phyloP scores from a whole-genome alignment of 352 stramenopile genomes.

The Phytophthora tentaculata region DNA sequence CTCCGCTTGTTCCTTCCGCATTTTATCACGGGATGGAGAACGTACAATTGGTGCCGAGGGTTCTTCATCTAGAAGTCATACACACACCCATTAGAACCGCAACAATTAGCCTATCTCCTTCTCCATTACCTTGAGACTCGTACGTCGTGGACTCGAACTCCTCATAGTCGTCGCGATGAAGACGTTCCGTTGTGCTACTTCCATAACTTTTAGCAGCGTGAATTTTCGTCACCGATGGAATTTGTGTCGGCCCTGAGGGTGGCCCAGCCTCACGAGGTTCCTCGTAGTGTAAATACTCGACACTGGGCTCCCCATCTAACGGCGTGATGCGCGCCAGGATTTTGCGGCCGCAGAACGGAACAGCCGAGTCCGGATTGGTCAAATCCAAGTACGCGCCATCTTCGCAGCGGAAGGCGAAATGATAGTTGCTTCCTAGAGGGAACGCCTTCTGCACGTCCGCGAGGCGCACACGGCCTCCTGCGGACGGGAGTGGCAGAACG shows the following conservation, averaged over 20 bases:
- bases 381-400: conserved; percentile 73
- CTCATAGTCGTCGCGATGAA: conserved; percentile 51
- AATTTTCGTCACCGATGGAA: conserved; percentile 17
- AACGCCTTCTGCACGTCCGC: conserved; percentile 73
- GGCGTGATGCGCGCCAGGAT: conserved; percentile 75
- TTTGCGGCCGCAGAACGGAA: conserved; percentile 72
- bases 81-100: conserved; percentile 3
- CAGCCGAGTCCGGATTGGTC: conserved; percentile 66
- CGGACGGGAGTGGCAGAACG: conserved; percentile 33
- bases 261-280: conserved; percentile 15
- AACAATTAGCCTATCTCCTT: background rate
- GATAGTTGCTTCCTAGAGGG: conserved; percentile 67
- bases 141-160: conserved; percentile 64
- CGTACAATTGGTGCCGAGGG: conserved; percentile 17
- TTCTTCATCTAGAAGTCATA: conserved; percentile 44
- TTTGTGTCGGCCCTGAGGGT: background rate
- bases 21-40: conserved; percentile 27
- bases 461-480: conserved; percentile 44
- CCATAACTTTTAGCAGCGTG: conserved; percentile 35
- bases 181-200: conserved; percentile 27
- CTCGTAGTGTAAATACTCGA: conserved; percentile 49
- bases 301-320: conserved; percentile 51
- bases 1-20: conserved; percentile 28
- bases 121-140: conserved; percentile 50
- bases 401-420: conserved; percentile 83